These are phyloP conservation scores for Rubia tinctorum DNA, from an alignment of 305 asterid genomes.

Conservation along the genomic window DNA sequence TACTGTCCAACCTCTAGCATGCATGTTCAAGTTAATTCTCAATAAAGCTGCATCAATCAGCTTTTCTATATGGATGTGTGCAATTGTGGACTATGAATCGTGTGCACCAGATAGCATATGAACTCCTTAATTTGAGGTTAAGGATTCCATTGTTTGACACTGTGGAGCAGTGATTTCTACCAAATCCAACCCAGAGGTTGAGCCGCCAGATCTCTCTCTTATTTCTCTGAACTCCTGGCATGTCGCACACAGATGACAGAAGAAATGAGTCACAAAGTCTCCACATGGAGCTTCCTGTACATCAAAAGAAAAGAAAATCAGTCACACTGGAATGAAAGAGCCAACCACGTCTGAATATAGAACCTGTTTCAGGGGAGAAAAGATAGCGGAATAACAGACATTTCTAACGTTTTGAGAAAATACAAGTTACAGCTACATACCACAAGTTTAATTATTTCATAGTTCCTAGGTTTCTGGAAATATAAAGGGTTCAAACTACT, in stretches of 20 bases:
- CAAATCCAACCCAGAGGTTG: conserved; percentile 32
- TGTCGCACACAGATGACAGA: conserved; percentile 85
- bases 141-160: conserved; percentile 70
- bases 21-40: not conserved
- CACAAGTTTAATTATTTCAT: not conserved
- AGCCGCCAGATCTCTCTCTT: conserved; percentile 56
- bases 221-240: conserved; percentile 96
- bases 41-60: not conserved
- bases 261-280: conserved; percentile 75
- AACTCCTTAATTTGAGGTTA: conserved; percentile 23
- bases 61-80: not conserved
- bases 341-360: not conserved
- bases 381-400: not conserved
- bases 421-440: not conserved
- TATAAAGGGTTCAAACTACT: not conserved
- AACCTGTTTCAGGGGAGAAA: not conserved
- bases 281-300: conserved; percentile 89
- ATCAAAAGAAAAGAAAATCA: not conserved
- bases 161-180: conserved; percentile 70
- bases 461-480: not conserved
- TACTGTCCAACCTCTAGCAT: not conserved
- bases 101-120: not conserved
- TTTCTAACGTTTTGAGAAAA: not conserved
- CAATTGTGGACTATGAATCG: not conserved
- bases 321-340: not conserved